Conservation (phyloP, 202 grass and related monocot genomes). For the Hordeum pubiflorum region DNA sequence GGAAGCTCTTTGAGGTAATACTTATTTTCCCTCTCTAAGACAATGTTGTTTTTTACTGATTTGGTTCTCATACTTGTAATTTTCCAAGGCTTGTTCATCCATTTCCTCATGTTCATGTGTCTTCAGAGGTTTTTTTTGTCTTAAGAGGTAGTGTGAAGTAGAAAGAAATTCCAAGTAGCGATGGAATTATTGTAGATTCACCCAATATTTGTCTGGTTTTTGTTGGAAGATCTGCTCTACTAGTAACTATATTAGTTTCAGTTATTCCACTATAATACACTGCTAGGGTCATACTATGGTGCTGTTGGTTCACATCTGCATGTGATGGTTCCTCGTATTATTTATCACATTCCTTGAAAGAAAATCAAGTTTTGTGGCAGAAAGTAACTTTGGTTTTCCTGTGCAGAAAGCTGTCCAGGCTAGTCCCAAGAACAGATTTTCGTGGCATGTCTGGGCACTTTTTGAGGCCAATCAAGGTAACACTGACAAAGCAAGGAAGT, state of each 20-base stretch:
- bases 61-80: not conserved
- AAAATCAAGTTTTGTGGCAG: not conserved
- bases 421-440: conserved; percentile 96
- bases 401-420: conserved; percentile 79
- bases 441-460: conserved; percentile 96
- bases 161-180: not conserved
- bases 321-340: not conserved
- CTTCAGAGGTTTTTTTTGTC: not conserved
- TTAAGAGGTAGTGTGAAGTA: not conserved
- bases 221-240: not conserved
- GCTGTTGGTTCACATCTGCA: not conserved
- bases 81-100: not conserved
- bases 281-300: not conserved
- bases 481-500: conserved; percentile 75
- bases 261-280: not conserved
- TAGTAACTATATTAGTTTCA: not conserved
- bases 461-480: conserved; percentile 78
- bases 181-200: not conserved
- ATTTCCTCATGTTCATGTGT: not conserved
- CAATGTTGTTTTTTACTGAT: conserved; percentile 3
- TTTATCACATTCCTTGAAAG: not conserved
- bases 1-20: conserved; percentile 94
- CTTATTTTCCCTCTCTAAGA: conserved; percentile 29
- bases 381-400: conserved; percentile 7
- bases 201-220: not conserved